Base-by-base conservation (phyloP, 345 rosid species). In the Dipteronia sinensis region DNA sequence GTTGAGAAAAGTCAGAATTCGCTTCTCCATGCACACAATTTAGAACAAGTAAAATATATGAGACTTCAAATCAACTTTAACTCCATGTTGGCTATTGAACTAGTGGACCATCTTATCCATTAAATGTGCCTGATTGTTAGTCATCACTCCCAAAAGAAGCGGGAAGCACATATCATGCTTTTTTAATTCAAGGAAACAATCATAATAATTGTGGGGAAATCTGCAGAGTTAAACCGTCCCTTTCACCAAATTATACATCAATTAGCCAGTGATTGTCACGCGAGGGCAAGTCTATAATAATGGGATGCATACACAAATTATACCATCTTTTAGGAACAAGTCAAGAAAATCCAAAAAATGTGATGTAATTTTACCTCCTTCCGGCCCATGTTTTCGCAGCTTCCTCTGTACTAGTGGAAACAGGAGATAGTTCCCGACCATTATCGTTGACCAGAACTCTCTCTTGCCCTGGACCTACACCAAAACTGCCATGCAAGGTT, bases 371-470 rank as follows among this genome's bases (percentile, higher is more conserved):
- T 72, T 86, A 88, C 97, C 94, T 94, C 94, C 77, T 87, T 93
- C 97, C 97, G 93, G 56, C 98, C 97, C 97, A 93, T 93, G 85
- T 85, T 86, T 86, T 91, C 86, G 90, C 86, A 34, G 90, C 91
- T 67, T 88, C 92, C 79, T 91, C 92, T 56, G 77, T 82, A 56
- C 77, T 71, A 67, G 47, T 77, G 44, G 80, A 49, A 56, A 79
- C 84, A 69, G 78, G 69, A 6, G 80, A 83, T 44, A 73, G 55
- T 53, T 79, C 77, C 55, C 61, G 80, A 78, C 75, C 86, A 44
- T 75, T 86, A 10, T 71, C 71, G 46, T 49, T 42, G 25, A 62
- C 49, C 13, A 47, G 78, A 10, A 23, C 49, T 55, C 80, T 89
- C 83, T 93, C 93, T 82, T 95, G 95, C 69, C 98, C 97, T 44